Conservation (phyloP, 345 rosid genomes). For the Leavenworthia alabamica region DNA sequence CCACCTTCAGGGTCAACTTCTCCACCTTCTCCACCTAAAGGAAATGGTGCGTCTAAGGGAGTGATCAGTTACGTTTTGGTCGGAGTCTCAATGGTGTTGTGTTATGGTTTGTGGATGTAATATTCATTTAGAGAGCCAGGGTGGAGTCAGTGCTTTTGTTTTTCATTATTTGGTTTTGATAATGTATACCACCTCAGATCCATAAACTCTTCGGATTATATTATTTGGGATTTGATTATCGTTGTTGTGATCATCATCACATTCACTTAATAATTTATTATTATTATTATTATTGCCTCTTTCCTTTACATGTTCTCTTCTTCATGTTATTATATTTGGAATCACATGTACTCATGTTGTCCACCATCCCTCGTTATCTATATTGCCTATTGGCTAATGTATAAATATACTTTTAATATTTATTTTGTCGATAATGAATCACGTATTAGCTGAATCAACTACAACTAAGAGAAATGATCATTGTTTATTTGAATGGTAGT, state of each 20-base stretch:
- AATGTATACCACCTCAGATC: slow-evolving; percentile 15
- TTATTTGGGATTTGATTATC: slow-evolving; percentile 9
- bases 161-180: slow-evolving; percentile 1
- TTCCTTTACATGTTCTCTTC: not conserved
- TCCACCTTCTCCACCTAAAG: slow-evolving; percentile 22
- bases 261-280: not conserved
- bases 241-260: not conserved
- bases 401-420: no score
- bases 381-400: no score
- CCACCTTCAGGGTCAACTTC: slow-evolving; percentile 21
- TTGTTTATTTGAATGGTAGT: no score
- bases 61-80: slow-evolving; percentile 25
- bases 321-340: no score
- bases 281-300: not conserved
- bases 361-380: no score
- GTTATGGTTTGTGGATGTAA: slow-evolving; percentile 25
- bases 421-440: no score
- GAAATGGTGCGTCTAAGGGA: slow-evolving; percentile 22
- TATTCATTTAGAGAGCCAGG: slow-evolving; percentile 22
- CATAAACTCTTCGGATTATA: not conserved
- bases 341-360: no score
- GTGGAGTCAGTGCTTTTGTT: slow-evolving; percentile 28
- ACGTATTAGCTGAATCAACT: no score
- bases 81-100: slow-evolving; percentile 24
- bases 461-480: no score